Conservation (phyloP, 176 grass and related monocot genomes). For the Juncus effusus region DNA sequence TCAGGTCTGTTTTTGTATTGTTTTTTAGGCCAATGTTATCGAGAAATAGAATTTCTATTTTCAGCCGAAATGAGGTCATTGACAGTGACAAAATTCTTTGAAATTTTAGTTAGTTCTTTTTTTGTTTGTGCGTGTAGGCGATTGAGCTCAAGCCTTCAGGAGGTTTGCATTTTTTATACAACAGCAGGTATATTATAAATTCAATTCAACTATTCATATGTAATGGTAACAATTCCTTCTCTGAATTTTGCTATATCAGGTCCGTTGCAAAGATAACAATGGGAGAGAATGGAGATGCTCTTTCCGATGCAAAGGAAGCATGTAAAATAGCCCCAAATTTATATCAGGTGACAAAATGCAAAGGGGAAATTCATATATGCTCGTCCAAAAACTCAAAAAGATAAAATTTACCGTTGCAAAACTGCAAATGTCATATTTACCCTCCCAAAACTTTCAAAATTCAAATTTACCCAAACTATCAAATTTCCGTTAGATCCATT, state of each 20-base stretch:
- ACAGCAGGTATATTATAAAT: conserved; percentile 42
- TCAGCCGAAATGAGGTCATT: not conserved
- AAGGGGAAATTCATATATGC: too few species aligned
- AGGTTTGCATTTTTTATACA: conserved; percentile 57
- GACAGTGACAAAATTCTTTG: not conserved
- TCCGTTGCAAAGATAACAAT: conserved; percentile 60
- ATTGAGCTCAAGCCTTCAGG: conserved; percentile 47
- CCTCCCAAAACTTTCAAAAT: too few species aligned
- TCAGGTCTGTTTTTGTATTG: conserved; percentile 34
- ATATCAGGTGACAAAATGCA: conserved; percentile 33
- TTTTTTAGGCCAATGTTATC: not conserved
- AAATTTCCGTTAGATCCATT: too few species aligned
- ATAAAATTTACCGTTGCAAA: too few species aligned
- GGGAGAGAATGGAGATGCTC: conserved; percentile 36
- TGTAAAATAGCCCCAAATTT: conserved; percentile 50
- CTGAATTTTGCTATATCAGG: conserved; percentile 36
- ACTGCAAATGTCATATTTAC: too few species aligned
- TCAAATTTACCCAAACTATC: too few species aligned
- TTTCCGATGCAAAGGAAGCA: conserved; percentile 61
- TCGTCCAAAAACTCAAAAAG: too few species aligned
- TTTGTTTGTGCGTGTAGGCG: conserved; percentile 35
- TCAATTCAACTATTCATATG: not conserved
- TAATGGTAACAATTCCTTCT: not conserved
- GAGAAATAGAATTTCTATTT: not conserved
- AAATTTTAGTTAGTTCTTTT: not conserved